phyloP scores from a whole-genome alignment of 495 filamentous ascomycete species.

The Diplogelasinospora grovesii region DNA sequence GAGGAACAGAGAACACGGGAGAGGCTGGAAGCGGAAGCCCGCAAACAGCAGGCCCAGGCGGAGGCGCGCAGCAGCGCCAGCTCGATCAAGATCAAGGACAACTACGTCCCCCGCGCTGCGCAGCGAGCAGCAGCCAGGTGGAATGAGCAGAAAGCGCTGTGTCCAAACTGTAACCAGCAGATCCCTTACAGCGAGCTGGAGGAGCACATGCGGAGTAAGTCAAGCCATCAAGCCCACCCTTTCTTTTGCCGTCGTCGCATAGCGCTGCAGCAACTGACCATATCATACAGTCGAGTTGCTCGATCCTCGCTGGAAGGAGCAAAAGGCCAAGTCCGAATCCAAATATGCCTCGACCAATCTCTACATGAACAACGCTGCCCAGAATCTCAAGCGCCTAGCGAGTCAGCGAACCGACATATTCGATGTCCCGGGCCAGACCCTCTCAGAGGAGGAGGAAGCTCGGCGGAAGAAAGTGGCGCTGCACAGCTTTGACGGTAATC shows the following conservation, averaged over 20 bases:
- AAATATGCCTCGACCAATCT: conserved; percentile 83
- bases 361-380: conserved; percentile 78
- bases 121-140: conserved; percentile 58
- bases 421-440: conserved; percentile 62
- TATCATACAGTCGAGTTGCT: conserved; percentile 58
- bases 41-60: conserved; percentile 70
- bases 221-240: not conserved
- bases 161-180: conserved; percentile 89
- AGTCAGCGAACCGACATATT: conserved; percentile 89
- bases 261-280: no score
- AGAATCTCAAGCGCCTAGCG: conserved; percentile 95
- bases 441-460: conserved; percentile 67
- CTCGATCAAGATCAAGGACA: conserved; percentile 89
- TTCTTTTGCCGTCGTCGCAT: not conserved
- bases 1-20: conserved; percentile 62
- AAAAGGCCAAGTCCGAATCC: conserved; percentile 79
- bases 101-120: conserved; percentile 83
- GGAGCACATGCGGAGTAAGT: conserved; percentile 82
- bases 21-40: conserved; percentile 58
- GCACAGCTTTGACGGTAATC: conserved; percentile 58
- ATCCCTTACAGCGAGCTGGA: conserved; percentile 83
- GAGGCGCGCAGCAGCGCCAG: conserved; percentile 61
- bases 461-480: conserved; percentile 66
- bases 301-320: conserved; percentile 93
- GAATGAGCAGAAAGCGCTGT: conserved; percentile 64